These are phyloP conservation scores for Diaporthe sp. DNA, from an alignment of 2,329 filamentous ascomycete species.

Conservation along the genomic window DNA sequence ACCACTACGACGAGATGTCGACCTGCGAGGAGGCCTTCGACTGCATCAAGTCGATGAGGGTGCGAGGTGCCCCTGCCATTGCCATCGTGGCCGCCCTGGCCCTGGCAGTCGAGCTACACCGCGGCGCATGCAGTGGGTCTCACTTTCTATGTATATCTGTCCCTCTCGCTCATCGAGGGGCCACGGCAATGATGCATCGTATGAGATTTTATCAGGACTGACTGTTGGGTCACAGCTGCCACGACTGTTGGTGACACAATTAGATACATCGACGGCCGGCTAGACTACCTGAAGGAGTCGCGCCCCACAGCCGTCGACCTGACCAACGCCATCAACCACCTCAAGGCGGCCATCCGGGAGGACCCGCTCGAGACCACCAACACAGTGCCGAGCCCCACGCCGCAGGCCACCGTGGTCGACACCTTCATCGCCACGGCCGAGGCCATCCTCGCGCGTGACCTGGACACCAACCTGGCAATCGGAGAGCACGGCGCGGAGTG, in stretches of 20 bases:
- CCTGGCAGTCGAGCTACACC: constrained; percentile 85
- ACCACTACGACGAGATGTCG: constrained; percentile 80
- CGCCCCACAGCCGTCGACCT: constrained; percentile 96
- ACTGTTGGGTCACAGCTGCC: constrained; percentile 50
- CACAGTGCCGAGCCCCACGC: constrained; percentile 46
- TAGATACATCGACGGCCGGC: constrained; percentile 78
- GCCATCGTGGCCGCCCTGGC: constrained; percentile 96
- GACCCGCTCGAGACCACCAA: constrained; percentile 56
- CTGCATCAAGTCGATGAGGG: constrained; percentile 84
- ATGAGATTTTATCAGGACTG: constrained; percentile 13
- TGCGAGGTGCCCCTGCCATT: constrained; percentile 90
- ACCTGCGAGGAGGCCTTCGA: constrained; percentile 83
- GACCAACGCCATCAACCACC: constrained; percentile 86
- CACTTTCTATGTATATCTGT: neutral
- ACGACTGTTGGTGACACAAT: constrained; percentile 69
- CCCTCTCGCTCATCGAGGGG: neutral
- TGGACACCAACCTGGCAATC: constrained; percentile 88
- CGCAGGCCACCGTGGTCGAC: constrained; percentile 68
- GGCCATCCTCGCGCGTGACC: constrained; percentile 87
- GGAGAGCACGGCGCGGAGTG: constrained; percentile 86
- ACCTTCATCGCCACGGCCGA: constrained; percentile 86
- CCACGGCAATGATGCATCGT: no score
- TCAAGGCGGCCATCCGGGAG: constrained; percentile 73
- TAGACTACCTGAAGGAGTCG: constrained; percentile 90
- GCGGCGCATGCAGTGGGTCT: constrained; percentile 59